Evolutionary conservation across 2,329 filamentous ascomycete genomes (phyloP), one percentile per base, ranked within the genome.

Genomic region (Blastomyces gilchristii): DNA sequence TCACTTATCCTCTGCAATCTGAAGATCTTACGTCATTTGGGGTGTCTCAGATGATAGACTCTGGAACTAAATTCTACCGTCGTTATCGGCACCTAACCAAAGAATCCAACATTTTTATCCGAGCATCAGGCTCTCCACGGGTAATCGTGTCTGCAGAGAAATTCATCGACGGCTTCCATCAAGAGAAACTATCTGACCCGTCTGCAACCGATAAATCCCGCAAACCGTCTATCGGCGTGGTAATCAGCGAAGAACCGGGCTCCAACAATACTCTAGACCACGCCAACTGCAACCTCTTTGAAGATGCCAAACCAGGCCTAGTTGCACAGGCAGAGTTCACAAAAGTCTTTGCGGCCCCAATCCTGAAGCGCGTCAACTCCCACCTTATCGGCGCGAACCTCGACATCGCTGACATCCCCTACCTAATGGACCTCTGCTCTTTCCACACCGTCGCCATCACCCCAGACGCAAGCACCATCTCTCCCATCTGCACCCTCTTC

Each of bases 341-440:
- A 0, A 75, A 80, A 5, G 78, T 82, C 5, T 95, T 94, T 71
- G 80, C 85, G 0, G 83, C 85, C 0, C 75, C 84, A 0, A 89
- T 96, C 67, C 81, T 82, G n/a, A 74, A 80, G 2, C 85, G 90
- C 8, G 75, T 96, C 50, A 91, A 92, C 71, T 69, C 76, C 16
- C 83, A 87, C 65, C 79, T 97, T 0, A 82, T 81, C 0, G 88
- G 88, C 2, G 86, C 83, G 5, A 85, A 88, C 65, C 73, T 96
- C 52, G 83, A 82, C 2, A 71, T 80, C 14, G 70, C 77, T 0
- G 86, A 93, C 43, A 84, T 86, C 0, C 78, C 91, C 63, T 83
- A 82, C 63, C 73, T 97, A 43, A 96, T 97, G 91, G 91, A 96
- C 69, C 80, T 96, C 65, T 97, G 92, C 70, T 87, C 92, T 0